phyloP scores from a whole-genome alignment of 768 basidiomycete species.

The Phaeotremella skinneri region DNA sequence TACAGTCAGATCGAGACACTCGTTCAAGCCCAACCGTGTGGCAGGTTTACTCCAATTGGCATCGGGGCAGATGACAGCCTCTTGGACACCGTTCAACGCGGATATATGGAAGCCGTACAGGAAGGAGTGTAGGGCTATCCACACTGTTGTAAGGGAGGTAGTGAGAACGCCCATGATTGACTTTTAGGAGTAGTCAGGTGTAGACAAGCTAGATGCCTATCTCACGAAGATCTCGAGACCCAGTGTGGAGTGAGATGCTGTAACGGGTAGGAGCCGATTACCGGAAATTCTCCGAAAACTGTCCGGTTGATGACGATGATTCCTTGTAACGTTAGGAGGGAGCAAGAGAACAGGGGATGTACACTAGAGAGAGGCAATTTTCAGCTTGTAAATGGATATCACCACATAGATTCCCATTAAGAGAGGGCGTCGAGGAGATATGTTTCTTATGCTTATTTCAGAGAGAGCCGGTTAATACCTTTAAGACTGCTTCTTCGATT shows the following conservation, averaged over 20 bases:
- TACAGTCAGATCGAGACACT: conserved; percentile 25
- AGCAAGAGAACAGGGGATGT: too few relatives aligned
- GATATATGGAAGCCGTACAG: conserved; percentile 81
- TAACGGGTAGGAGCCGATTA: background rate
- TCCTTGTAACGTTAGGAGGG: background rate
- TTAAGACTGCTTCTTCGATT: too few relatives aligned
- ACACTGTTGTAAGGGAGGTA: conserved; percentile 1
- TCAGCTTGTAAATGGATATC: too few relatives aligned
- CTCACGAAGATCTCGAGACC: background rate
- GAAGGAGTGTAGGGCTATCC: conserved; percentile 25
- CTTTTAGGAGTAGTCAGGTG: too few relatives aligned
- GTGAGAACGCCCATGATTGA: background rate
- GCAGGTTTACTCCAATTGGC: background rate
- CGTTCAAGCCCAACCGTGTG: conserved; percentile 7
- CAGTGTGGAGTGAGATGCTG: background rate
- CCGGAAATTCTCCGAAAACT: background rate
- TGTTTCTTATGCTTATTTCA: too few relatives aligned
- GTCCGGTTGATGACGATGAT: background rate
- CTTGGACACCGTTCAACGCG: conserved; percentile 79
- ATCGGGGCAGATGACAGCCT: conserved; percentile 30
- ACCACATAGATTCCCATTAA: too few relatives aligned
- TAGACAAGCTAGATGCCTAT: too few relatives aligned
- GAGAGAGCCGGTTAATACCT: too few relatives aligned
- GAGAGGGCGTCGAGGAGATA: too few relatives aligned
- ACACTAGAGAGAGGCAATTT: too few relatives aligned